Conservation (phyloP, 192 early-diverging fungal genomes). For the Polychytrium aggregatum region DNA sequence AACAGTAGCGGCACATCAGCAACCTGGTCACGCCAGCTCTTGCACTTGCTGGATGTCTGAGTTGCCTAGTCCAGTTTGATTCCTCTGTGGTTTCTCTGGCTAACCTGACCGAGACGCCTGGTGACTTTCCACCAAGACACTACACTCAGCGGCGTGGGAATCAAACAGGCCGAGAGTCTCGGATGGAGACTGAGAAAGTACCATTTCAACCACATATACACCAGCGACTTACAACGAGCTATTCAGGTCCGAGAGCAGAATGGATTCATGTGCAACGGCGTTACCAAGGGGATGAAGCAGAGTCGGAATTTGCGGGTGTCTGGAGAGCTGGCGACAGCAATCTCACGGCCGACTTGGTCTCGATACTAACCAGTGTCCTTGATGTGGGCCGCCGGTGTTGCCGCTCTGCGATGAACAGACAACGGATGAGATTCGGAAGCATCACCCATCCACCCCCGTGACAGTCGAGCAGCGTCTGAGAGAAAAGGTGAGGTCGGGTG, state of each 20-base stretch:
- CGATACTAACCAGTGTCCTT: too few relatives aligned
- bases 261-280: background rate
- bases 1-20: too few relatives aligned
- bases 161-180: constrained; percentile 23
- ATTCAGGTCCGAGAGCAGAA: constrained; percentile 17
- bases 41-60: background rate
- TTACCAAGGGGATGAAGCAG: too few relatives aligned
- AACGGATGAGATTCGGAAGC: constrained; percentile 25
- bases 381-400: too few relatives aligned
- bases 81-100: background rate
- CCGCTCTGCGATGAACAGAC: too few relatives aligned
- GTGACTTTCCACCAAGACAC: constrained; percentile 7
- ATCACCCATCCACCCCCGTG: constrained; percentile 18
- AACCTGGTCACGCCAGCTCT: too few relatives aligned
- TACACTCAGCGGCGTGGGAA: constrained; percentile 20
- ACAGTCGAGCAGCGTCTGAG: constrained; percentile 22
- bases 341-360: background rate
- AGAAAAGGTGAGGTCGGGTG: constrained; percentile 22
- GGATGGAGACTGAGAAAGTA: constrained; percentile 31
- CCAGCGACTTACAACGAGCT: constrained; percentile 27
- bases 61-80: background rate
- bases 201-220: constrained; percentile 29
- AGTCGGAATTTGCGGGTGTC: too few relatives aligned
- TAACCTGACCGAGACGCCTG: background rate
- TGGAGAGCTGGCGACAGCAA: too few relatives aligned